phyloP scores from a whole-genome alignment of 345 rosid species.

The Lepidium sativum region DNA sequence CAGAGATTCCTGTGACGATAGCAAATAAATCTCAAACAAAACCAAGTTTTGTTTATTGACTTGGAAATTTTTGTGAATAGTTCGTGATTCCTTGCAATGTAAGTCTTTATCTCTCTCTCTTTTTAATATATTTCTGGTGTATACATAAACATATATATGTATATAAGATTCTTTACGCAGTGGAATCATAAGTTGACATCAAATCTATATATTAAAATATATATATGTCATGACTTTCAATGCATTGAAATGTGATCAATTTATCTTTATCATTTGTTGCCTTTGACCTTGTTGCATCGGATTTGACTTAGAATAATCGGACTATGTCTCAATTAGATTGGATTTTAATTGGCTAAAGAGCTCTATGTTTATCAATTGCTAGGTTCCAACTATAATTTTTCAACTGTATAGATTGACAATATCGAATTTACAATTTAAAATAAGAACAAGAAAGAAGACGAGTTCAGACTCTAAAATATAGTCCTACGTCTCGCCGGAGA shows the following conservation, averaged over 20 bases:
- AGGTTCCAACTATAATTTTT: not conserved
- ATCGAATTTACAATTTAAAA: no score
- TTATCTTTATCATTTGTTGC: not conserved
- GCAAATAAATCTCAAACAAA: not conserved
- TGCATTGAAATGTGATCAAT: not conserved
- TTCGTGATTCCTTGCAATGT: not conserved
- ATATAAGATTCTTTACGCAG: not conserved
- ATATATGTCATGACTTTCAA: conserved; percentile 5
- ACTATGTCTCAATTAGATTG: not conserved
- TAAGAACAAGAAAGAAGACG: no score
- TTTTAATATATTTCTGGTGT: not conserved
- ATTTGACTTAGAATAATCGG: not conserved
- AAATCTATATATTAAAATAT: not conserved
- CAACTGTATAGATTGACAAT: no score
- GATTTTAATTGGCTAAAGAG: not conserved
- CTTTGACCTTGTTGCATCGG: conserved; percentile 12
- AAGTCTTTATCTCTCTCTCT: not conserved
- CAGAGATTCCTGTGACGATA: conserved; percentile 21
- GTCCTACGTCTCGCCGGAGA: no score
- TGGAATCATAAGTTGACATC: not conserved
- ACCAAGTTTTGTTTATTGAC: not conserved
- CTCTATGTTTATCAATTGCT: not conserved
- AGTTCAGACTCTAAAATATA: no score
- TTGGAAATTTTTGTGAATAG: not conserved
- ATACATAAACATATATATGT: not conserved